Percentiles rank a stretch among this genome's conserved stretches.
phyloP scores from a whole-genome alignment of 352 stramenopile species.

The Globisporangium lucens region DNA sequence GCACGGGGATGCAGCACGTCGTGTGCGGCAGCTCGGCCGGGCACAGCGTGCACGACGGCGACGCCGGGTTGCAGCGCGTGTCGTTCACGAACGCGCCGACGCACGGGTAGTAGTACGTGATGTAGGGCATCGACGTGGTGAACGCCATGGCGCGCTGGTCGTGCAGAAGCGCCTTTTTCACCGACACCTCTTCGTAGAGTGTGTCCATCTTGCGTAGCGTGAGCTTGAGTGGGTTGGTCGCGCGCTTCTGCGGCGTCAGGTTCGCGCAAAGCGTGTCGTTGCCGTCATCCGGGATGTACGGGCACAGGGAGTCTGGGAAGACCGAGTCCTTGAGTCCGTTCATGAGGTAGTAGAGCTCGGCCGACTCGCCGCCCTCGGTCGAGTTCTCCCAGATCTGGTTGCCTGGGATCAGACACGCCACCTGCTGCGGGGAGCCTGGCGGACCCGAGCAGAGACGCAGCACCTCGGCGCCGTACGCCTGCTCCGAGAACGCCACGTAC shows the following conservation, averaged over 20 bases:
- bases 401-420: constrained; percentile 54
- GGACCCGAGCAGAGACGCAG: constrained; percentile 51
- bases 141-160: constrained; percentile 47
- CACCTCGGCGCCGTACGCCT: constrained; percentile 61
- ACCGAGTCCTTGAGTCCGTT: constrained; percentile 52
- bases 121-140: constrained; percentile 52
- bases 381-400: constrained; percentile 68
- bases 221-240: constrained; percentile 44
- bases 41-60: constrained; percentile 45
- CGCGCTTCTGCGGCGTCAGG: constrained; percentile 33
- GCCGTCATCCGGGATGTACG: constrained; percentile 38
- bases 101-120: constrained; percentile 64
- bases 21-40: constrained; percentile 43
- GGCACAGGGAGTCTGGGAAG: constrained; percentile 47
- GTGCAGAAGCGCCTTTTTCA: constrained; percentile 44
- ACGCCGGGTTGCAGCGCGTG: constrained; percentile 51
- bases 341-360: constrained; percentile 47
- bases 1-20: constrained; percentile 53
- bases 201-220: constrained; percentile 48
- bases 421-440: constrained; percentile 46
- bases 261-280: constrained; percentile 47
- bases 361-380: constrained; percentile 51
- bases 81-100: constrained; percentile 44
- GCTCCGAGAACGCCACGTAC: constrained; percentile 60
- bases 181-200: constrained; percentile 30